phyloP scores from a whole-genome alignment of 768 basidiomycete species.

The Suillus fuscotomentosus region DNA sequence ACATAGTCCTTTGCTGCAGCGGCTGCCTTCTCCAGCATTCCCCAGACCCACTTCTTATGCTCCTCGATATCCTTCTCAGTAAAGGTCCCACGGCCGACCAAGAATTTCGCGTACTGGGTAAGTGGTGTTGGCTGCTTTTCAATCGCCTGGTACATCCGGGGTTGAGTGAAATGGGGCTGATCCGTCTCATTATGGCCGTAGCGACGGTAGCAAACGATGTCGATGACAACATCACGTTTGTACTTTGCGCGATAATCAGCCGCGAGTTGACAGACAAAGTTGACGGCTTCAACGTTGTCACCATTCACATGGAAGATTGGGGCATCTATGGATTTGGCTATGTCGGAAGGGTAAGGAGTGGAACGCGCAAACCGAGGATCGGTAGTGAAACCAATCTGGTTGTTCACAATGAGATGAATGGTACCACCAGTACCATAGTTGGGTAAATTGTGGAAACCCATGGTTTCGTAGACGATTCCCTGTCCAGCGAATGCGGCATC shows the following conservation, averaged over 20 bases:
- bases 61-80: conserved; percentile 96
- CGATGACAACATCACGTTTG: conserved; percentile 98
- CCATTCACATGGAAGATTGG: conserved; percentile 99
- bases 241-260: conserved; percentile 98
- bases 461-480: conserved; percentile 98
- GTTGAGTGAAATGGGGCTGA: conserved; percentile 98
- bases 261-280: conserved; percentile 96
- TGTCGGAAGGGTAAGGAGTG: conserved; percentile 96
- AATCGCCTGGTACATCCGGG: conserved; percentile 97
- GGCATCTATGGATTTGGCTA: conserved; percentile 96
- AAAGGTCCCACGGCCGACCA: conserved; percentile 89
- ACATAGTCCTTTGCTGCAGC: conserved; percentile 94
- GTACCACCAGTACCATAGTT: conserved; percentile 98
- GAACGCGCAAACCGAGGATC: conserved; percentile 97
- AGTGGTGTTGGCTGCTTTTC: conserved; percentile 90
- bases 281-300: conserved; percentile 97
- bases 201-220: conserved; percentile 98
- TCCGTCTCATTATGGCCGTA: conserved; percentile 99
- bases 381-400: conserved; percentile 99
- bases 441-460: conserved; percentile 95
- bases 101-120: conserved; percentile 87
- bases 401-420: conserved; percentile 97
- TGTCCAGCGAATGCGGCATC: conserved; percentile 99
- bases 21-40: conserved; percentile 96
- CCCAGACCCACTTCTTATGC: conserved; percentile 99